These are phyloP conservation scores for Camptophora hylomeconis DNA, from an alignment of 2,329 filamentous ascomycete genomes.

Conservation along the genomic window DNA sequence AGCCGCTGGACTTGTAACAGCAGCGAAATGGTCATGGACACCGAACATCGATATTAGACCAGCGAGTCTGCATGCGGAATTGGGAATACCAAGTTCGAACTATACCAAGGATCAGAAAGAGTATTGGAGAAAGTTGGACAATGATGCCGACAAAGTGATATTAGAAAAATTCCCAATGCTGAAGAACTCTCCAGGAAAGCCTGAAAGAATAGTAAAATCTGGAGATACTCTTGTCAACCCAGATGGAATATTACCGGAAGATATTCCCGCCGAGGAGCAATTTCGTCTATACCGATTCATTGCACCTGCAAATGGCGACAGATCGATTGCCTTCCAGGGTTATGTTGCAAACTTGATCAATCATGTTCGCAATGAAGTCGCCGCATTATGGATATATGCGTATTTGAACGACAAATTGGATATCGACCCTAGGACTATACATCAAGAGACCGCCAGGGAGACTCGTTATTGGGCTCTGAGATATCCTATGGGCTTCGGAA, in stretches of 20 bases:
- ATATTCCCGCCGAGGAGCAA: no score
- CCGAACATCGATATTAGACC: no score
- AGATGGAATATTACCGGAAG: no score
- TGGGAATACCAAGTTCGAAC: no score
- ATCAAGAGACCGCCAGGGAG: constrained; percentile 40
- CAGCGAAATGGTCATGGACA: no score
- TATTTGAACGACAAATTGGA: constrained; percentile 45
- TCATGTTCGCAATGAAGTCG: constrained; percentile 34
- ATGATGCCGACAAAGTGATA: constrained; percentile 41
- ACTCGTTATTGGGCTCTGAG: constrained; percentile 58
- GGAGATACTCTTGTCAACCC: no score
- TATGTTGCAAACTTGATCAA: constrained; percentile 32
- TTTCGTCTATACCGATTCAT: constrained; percentile 36
- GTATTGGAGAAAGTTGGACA: no score
- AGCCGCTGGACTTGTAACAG: no score
- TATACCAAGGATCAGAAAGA: no score
- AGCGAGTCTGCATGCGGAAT: no score
- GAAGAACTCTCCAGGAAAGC: no score
- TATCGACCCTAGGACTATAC: constrained; percentile 16
- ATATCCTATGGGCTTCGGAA: constrained; percentile 53
- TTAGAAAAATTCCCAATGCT: constrained; percentile 37
- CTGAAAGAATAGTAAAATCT: no score
- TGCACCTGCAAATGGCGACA: constrained; percentile 26
- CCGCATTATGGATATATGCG: constrained; percentile 51
- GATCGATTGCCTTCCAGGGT: constrained; percentile 36